phyloP scores from a whole-genome alignment of 2,329 filamentous ascomycete genomes.

The Ceratocystis destructans region DNA sequence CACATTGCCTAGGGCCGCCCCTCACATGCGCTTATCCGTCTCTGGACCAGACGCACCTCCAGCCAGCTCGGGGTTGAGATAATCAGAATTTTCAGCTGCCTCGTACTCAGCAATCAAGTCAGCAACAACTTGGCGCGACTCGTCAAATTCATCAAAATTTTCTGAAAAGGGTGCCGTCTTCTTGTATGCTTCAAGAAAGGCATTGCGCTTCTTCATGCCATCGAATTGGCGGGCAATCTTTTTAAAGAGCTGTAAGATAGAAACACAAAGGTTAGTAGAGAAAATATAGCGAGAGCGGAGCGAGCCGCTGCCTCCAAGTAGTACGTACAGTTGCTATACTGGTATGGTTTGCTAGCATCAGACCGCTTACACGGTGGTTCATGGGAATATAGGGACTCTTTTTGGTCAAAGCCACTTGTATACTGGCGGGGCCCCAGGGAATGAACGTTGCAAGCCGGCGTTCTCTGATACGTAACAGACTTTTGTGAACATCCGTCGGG shows the following conservation, averaged over 20 bases:
- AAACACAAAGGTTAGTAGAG: background rate
- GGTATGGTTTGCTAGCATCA: conserved; percentile 97
- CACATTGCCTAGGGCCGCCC: background rate
- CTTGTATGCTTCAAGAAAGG: conserved; percentile 92
- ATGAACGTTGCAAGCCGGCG: conserved; percentile 90
- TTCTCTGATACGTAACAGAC: conserved; percentile 86
- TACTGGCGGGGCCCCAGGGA: conserved; percentile 94
- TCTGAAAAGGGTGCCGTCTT: conserved; percentile 88
- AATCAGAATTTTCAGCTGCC: conserved; percentile 80
- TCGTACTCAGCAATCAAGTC: conserved; percentile 92
- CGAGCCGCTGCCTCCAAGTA: too few relatives aligned
- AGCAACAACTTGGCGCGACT: conserved; percentile 78
- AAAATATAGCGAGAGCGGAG: background rate
- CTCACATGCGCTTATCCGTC: conserved; percentile 16
- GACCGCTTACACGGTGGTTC: conserved; percentile 82
- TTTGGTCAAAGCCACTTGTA: conserved; percentile 92
- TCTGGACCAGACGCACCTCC: conserved; percentile 27
- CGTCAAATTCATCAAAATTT: conserved; percentile 86
- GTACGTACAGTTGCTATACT: conserved; percentile 63
- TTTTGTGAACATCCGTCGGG: conserved; percentile 97
- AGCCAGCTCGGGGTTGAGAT: conserved; percentile 60
- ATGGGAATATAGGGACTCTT: conserved; percentile 92
- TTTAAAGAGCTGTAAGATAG: conserved; percentile 59
- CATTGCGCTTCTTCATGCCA: conserved; percentile 86
- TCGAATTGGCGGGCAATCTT: conserved; percentile 88